Evolutionary conservation across 352 stramenopile species (phyloP), one percentile per base, ranked within the genome.

Genomic region (Achlya hypogyna): DNA sequence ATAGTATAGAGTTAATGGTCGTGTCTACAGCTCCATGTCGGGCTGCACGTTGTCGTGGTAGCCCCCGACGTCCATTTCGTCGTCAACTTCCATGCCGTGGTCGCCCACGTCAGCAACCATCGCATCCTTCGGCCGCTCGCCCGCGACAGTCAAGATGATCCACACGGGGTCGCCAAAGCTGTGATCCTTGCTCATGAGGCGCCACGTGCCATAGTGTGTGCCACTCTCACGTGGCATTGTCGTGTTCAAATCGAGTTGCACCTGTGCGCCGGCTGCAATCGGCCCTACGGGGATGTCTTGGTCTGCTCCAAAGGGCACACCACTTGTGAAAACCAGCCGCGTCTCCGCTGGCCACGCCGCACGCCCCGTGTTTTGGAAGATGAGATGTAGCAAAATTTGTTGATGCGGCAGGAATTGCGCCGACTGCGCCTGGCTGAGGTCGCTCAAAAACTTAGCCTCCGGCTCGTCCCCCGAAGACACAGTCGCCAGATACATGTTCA

Each of bases 151-250:
- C 8, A 91, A 71, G 28, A 91, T 65, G 29, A 92, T 75, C 85
- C 85, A 94, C 12, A 91, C 74, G 0, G 83, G 82, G 18, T 94
- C 83, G 16, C 83, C 84, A 49, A 94, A 91, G 63, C 84, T 88
- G 6, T 78, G 81, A 5, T 74, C 64, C 5, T 82, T 71, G 35
- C 77, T 79, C 53, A 81, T 76, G 49, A 94, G 74, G 40, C 83
- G 79, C 85, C 85, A 94, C 62, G 78, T 91, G 8, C 82, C 84
- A 43, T 84, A 82, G 38, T 87, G 88, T 14, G 81, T 81, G 1
- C 84, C 83, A 8, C 68, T 72, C n/a, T 77, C 69, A 3, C 66
- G 53, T 31, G 85, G 85, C 72, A 88, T 87, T 45, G 72, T 76
- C 43, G 91, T 65, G 16, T 71, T 38, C 18, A 82, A 72, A 35